Base-by-base conservation (phyloP, 2,329 filamentous ascomycete genomes). In the Thielaviopsis musarum region DNA sequence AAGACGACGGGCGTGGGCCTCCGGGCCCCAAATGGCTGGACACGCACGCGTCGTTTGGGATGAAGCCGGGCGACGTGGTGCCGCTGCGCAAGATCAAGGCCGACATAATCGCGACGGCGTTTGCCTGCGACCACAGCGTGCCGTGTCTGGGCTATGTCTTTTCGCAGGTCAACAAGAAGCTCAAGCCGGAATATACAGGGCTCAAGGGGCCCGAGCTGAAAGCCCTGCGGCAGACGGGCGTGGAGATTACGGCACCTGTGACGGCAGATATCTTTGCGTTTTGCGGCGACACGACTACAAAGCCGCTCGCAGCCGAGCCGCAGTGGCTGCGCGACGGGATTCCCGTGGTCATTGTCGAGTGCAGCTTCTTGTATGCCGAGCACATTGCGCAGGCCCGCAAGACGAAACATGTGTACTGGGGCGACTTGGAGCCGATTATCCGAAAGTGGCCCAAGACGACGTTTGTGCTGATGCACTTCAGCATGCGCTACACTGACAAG, bases 61-160 rank as follows among this genome's bases (percentile, higher is more conserved):
- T 76, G 0, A 62, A 19, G 0, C 66, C 66, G 6, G 72, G 72
- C 13, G 71, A 73, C 52, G 63, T 65, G 1, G 67, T 74, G 1
- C 62, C 70, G 2, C 66, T 76, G 7, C 64, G 68, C 1, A 69
- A 71, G 15, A 62, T 67, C 1, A 70, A 69, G 24, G 34, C 60
- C 3, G 65, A 67, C 52, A 69, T 75, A 58, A 69, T 68, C 0
- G 75, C 73, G 49, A 70, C 69, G 4, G 74, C 70, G 6, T 75
- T 77, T 58, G 61, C 66, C 19, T 77, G 75, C 67, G 70, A 74
- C 63, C 75, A 77, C 65, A 73, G 69, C 3, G 72, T 77, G 0
- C 74, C 75, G 2, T 76, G 72, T 59, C 65, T 77, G 1, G 75
- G 74, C 38, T 77, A 76, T 66, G 66, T 77, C 61, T 76, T 77